phyloP scores from a whole-genome alignment of 352 stramenopile genomes.

The Globisporangium okanoganense region DNA sequence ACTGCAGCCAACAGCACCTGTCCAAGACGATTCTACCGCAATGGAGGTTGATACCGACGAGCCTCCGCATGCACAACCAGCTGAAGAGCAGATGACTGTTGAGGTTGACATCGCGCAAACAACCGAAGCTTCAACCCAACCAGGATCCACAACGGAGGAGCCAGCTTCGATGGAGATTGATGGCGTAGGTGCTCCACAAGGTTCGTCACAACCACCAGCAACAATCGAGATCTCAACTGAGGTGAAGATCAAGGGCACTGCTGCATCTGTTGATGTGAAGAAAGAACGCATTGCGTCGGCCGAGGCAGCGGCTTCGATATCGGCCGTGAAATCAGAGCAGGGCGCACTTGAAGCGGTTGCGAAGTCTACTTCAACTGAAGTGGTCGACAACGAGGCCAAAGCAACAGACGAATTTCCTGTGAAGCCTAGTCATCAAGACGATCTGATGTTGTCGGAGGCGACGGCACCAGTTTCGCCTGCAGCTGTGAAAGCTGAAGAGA shows the following conservation, averaged over 20 bases:
- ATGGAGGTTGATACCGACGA: background rate
- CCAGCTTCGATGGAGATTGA: background rate
- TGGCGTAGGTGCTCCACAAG: background rate
- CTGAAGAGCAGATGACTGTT: background rate
- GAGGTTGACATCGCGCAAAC: background rate
- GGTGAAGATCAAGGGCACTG: background rate
- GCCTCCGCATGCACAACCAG: background rate
- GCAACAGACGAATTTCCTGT: background rate
- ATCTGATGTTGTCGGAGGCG: background rate
- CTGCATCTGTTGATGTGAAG: background rate
- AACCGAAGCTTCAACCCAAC: background rate
- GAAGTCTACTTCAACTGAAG: background rate
- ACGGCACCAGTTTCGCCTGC: background rate
- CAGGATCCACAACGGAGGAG: background rate
- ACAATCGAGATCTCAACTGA: background rate
- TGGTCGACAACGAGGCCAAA: slow-evolving; percentile 14
- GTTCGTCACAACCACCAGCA: background rate
- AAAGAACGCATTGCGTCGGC: background rate
- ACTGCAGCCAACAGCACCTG: background rate
- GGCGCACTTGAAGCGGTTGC: background rate
- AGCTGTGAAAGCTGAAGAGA: background rate
- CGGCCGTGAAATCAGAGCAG: background rate
- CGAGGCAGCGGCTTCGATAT: background rate
- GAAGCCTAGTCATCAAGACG: background rate
- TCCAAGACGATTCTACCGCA: background rate